Percentiles rank a stretch among this genome's conserved stretches.
These are phyloP conservation scores for Stromatinia cepivora DNA, from an alignment of 2,329 filamentous ascomycete species.

Conservation along the genomic window DNA sequence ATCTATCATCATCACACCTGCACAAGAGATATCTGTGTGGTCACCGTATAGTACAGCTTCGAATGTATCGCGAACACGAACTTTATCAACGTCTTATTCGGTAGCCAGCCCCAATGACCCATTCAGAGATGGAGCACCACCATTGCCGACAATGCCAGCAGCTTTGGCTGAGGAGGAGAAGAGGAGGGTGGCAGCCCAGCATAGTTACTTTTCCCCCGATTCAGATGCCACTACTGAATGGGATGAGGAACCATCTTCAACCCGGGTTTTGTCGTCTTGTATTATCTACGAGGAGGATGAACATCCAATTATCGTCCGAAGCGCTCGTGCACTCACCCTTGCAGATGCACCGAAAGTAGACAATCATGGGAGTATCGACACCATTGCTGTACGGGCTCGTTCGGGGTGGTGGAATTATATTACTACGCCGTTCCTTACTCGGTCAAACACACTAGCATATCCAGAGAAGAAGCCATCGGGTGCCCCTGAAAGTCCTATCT, in stretches of 20 bases:
- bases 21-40: slow-evolving; percentile 44
- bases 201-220: slow-evolving; percentile 39
- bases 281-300: slow-evolving; percentile 73
- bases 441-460: slow-evolving; percentile 40
- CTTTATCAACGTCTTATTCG: slow-evolving; percentile 53
- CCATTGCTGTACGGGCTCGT: slow-evolving; percentile 46
- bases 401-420: slow-evolving; percentile 81
- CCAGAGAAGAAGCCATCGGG: slow-evolving; percentile 25
- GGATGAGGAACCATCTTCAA: slow-evolving; percentile 35
- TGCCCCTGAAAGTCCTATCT: slow-evolving; percentile 40
- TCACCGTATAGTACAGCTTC: slow-evolving; percentile 34
- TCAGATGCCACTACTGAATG: slow-evolving; percentile 38
- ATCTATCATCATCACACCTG: slow-evolving; percentile 55
- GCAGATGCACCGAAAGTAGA: slow-evolving; percentile 26
- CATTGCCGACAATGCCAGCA: slow-evolving; percentile 58
- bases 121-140: slow-evolving; percentile 50
- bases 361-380: slow-evolving; percentile 36
- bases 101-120: slow-evolving; percentile 48
- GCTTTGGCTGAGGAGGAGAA: slow-evolving; percentile 38
- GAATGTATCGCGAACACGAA: slow-evolving; percentile 24
- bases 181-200: slow-evolving; percentile 33
- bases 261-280: slow-evolving; percentile 46
- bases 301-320: slow-evolving; percentile 45
- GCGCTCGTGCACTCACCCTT: slow-evolving; percentile 43
- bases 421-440: slow-evolving; percentile 63